phyloP scores from a whole-genome alignment of 768 basidiomycete species.

The Leccinum sublutescens region DNA sequence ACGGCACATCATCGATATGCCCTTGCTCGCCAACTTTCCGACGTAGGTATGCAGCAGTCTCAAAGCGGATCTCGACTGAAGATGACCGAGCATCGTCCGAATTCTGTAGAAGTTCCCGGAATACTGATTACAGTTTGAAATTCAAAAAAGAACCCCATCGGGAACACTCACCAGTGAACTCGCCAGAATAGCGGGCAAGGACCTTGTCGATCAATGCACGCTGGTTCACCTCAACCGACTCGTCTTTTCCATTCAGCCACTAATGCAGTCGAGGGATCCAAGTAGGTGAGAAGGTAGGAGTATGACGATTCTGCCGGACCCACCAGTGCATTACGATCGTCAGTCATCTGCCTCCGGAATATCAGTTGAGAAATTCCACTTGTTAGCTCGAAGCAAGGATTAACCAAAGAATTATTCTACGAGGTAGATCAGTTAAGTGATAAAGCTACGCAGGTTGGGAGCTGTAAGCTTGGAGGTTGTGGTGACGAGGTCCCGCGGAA shows the following conservation, averaged over 20 bases:
- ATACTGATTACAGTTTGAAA: slow-evolving; percentile 37
- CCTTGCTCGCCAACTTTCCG: slow-evolving; percentile 11
- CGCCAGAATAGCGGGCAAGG: slow-evolving; percentile 91
- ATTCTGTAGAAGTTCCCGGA: slow-evolving; percentile 90
- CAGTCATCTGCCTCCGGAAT: slow-evolving; percentile 18
- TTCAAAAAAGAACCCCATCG: background rate
- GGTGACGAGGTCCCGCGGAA: background rate
- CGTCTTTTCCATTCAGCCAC: slow-evolving; percentile 67
- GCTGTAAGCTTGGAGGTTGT: background rate
- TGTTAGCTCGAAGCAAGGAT: background rate
- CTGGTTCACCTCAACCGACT: slow-evolving; percentile 90
- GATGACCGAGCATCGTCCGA: slow-evolving; percentile 87
- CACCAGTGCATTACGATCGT: slow-evolving; percentile 33
- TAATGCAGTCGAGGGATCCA: slow-evolving; percentile 14
- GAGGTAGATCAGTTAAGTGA: background rate
- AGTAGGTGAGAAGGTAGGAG: background rate
- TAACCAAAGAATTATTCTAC: background rate
- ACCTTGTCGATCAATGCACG: slow-evolving; percentile 97
- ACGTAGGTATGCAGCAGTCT: slow-evolving; percentile 54
- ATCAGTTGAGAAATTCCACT: background rate
- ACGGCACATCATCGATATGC: slow-evolving; percentile 2
- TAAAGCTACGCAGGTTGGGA: background rate
- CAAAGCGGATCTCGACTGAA: slow-evolving; percentile 75
- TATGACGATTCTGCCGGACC: background rate
- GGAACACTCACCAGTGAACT: slow-evolving; percentile 65